A percentile compares a stretch with the other conserved stretches of the same genome.
Evolutionary conservation across 2,329 filamentous ascomycete species (phyloP).

Genomic region (Raffaelea albimanens): DNA sequence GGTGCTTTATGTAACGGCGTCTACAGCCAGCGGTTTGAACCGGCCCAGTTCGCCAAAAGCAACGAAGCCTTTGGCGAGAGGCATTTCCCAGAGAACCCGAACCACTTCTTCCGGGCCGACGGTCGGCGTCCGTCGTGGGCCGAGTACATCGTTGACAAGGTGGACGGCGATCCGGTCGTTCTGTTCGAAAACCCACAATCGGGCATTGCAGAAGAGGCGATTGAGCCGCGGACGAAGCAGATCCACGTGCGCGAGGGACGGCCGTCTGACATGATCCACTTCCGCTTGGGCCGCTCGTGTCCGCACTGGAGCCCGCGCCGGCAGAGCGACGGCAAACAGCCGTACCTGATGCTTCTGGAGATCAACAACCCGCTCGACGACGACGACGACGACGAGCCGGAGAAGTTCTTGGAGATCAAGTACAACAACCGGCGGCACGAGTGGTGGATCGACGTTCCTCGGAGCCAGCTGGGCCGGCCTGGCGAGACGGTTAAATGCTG

Average conservation of each 20-base stretch:
- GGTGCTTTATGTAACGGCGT: slow-evolving; percentile 51
- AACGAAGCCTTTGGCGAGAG: slow-evolving; percentile 75
- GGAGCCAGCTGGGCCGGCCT: slow-evolving; percentile 54
- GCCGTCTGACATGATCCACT: slow-evolving; percentile 52
- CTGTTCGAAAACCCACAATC: slow-evolving; percentile 38
- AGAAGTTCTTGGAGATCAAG: slow-evolving; percentile 55
- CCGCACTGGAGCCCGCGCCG: slow-evolving; percentile 71
- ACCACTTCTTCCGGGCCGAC: slow-evolving; percentile 66
- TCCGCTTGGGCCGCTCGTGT: slow-evolving; percentile 73
- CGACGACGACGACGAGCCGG: slow-evolving; percentile 17
- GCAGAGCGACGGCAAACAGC: slow-evolving; percentile 56
- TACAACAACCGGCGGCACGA: slow-evolving; percentile 57
- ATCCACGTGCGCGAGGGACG: slow-evolving; percentile 38
- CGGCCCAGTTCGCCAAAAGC: slow-evolving; percentile 45
- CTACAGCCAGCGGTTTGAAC: slow-evolving; percentile 61
- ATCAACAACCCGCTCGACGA: slow-evolving; percentile 51
- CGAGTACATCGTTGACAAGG: slow-evolving; percentile 64
- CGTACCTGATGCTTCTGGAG: slow-evolving; percentile 61
- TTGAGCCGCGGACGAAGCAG: slow-evolving; percentile 47
- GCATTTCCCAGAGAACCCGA: slow-evolving; percentile 65
- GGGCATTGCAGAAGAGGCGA: slow-evolving; percentile 45
- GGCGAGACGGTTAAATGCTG: slow-evolving; percentile 60
- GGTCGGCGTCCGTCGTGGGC: slow-evolving; percentile 64
- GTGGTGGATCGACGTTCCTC: slow-evolving; percentile 72
- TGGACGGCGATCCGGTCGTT: slow-evolving; percentile 36